phyloP scores from a whole-genome alignment of 148 eudicot species.

The Mesembryanthemum crystallinum region DNA sequence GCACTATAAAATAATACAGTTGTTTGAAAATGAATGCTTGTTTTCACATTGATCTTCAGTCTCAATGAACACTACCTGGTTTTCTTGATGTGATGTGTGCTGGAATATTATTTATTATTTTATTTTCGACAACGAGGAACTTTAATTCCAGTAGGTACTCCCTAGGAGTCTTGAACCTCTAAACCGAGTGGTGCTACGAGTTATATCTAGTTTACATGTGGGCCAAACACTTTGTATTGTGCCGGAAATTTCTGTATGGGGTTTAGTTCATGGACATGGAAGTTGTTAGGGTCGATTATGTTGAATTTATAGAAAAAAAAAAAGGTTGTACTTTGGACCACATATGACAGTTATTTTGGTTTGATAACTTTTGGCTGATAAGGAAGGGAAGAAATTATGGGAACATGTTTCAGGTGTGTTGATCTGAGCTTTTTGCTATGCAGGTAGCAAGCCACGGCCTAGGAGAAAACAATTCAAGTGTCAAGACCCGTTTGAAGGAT shows the following conservation, averaged over 20 bases:
- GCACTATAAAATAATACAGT: not conserved
- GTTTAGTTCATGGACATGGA: slow-evolving; percentile 12
- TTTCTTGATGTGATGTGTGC: slow-evolving; percentile 14
- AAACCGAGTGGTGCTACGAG: no score
- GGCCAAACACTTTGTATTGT: no score
- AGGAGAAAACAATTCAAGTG: slow-evolving; percentile 21
- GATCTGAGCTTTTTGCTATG: slow-evolving; percentile 13
- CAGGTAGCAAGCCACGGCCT: slow-evolving; percentile 27
- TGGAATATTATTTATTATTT: not conserved
- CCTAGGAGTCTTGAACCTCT: no score
- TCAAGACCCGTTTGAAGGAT: slow-evolving; percentile 57
- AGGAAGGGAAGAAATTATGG: slow-evolving; percentile 7
- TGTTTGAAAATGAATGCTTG: slow-evolving; percentile 16
- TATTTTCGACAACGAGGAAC: no score
- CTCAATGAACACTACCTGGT: slow-evolving; percentile 8
- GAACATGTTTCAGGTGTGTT: not conserved
- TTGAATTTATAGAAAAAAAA: slow-evolving; percentile 8
- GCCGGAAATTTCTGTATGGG: no score
- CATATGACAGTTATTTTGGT: not conserved
- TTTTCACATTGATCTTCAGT: slow-evolving; percentile 16
- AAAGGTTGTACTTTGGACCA: slow-evolving; percentile 22
- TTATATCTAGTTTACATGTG: no score
- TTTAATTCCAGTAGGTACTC: no score
- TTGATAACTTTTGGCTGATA: slow-evolving; percentile 21
- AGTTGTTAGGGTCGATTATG: slow-evolving; percentile 9